Percentiles rank a stretch among this genome's conserved stretches.
These are phyloP conservation scores for Lactifluus rugatus DNA, from an alignment of 768 basidiomycete species.

Conservation along the genomic window DNA sequence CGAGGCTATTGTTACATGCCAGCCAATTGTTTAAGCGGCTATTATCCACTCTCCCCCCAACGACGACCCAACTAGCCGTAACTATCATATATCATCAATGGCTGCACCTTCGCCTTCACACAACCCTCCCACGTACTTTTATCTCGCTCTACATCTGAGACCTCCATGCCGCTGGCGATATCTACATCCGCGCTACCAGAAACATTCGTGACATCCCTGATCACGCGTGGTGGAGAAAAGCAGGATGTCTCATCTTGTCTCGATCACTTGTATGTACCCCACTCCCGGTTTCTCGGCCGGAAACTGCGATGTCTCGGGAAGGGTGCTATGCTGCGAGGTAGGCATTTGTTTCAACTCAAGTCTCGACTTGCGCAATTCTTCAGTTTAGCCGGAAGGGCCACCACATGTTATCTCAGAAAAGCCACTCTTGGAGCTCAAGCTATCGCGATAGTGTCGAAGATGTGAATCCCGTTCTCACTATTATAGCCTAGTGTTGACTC, in stretches of 20 bases:
- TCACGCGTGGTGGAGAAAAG: neutral
- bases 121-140: neutral
- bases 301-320: slow-evolving; percentile 11
- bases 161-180: slow-evolving; percentile 2
- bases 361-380: neutral
- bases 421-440: slow-evolving; percentile 10
- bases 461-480: neutral
- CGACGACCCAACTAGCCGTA: neutral
- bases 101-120: neutral
- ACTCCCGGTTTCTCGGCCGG: neutral
- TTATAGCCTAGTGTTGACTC: neutral
- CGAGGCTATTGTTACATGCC: too few relatives aligned
- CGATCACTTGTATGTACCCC: slow-evolving; percentile 7
- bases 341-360: neutral
- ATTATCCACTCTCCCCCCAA: too few relatives aligned
- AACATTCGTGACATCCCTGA: neutral
- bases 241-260: slow-evolving; percentile 2
- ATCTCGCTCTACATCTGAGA: neutral
- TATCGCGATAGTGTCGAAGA: slow-evolving; percentile 6
- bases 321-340: slow-evolving; percentile 14
- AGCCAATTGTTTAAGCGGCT: too few relatives aligned
- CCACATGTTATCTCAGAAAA: slow-evolving; percentile 12
- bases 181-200: slow-evolving; percentile 1
- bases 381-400: slow-evolving; percentile 12
- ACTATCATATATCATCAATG: slow-evolving; percentile 10